Evolutionary conservation across 108 stramenopile genomes (phyloP), one percentile per base, ranked within the genome.

Genomic region (Pseudonitzschia multiseries): DNA sequence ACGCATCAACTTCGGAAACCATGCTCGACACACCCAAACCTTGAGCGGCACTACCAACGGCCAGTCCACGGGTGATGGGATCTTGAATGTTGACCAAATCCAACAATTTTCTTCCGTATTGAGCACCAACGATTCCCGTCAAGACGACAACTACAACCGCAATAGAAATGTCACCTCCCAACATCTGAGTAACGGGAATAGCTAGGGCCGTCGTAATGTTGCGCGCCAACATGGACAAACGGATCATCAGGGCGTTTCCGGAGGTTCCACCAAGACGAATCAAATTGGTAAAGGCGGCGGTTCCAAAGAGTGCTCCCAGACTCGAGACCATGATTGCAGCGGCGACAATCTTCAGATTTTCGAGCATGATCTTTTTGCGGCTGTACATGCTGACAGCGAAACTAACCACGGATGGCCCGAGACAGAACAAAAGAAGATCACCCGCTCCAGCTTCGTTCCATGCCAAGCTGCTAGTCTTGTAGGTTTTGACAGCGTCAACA

Each of bases 121-220:
- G 95, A 14, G 95, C 97, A 33, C 93, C 97, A 50, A 98, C 77
- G 53, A 96, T 70, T 12, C 97, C 97, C 3, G 97, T 95, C 50
- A 96, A 59, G 1, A 96, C 93, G 24, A 96, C 97, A 42, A 94
- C 88, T 22, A 81, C 84, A 9, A 91, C 90, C 22, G 96, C 90
- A 33, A 97, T 69, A 0, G 89, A 81, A n/a, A 86, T 77, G 65
- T 97, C 93, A 44, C 93, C 95, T 4, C 94, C 93, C 15, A 97
- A 27, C 4, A 96, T 89, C 22, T 69, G 57, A 1, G 92, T 89
- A 63, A 95, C 84, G 8, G 93, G 90, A 81, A 97, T 93, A 15
- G 97, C 93, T 46, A 97, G 68, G 15, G 97, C 93, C 43, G 93
- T 93, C 12, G 97, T 97, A 32, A 97, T 92, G 71, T 93, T 93